Base-by-base conservation (phyloP, 2,329 filamentous ascomycete genomes). In the Paramyrothecium roridum region DNA sequence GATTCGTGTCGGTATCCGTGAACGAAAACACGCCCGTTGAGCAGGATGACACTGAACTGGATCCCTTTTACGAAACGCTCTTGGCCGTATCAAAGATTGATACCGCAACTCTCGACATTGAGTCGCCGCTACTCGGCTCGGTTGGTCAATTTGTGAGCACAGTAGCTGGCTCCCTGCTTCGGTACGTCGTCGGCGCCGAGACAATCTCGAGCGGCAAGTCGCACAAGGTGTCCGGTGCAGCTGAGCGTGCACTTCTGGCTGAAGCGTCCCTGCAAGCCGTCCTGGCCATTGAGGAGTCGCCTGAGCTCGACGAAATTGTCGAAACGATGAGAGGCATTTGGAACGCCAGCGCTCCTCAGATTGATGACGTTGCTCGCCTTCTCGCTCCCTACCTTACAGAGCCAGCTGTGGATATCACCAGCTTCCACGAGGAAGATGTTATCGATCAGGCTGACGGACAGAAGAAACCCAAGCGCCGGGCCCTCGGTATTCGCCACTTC, bases 261-360 rank as follows among this genome's bases (percentile, higher is more conserved):
- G 57, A 61, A 3, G 59, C 57, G 0, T 55, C 59, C 34, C 50
- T 61, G 0, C 56, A 62, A 2, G 57, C 57, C 19, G 53, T 62
- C 1, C 16, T 62, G 1, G 57, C 59, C 1, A 56, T 60, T 1
- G 50, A 61, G 10, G 52, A 61, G 4, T 62, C 59, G 2, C 13
- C 53, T 2, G 59, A 62, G 33, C 50, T 61, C 10, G 55, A 61
- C 17, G 48, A 61, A 22, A 56, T 62, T 12, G 17, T 62, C 16
- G 57, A 52, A 1, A n/a, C 17, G 11, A 61, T 61, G 57, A 51
- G 54, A n/a, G 13, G 54, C 6, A 59, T 54, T 45, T 62, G 58
- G 59, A 55, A 48, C 3, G 47, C 50, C 13, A 54, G 59, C 7
- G 54, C 59, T 2, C 54, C 54, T 0, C 19, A 60, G 19, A 50